Conservation (phyloP, 2,329 filamentous ascomycete species). For the Grosmannia huntii region DNA sequence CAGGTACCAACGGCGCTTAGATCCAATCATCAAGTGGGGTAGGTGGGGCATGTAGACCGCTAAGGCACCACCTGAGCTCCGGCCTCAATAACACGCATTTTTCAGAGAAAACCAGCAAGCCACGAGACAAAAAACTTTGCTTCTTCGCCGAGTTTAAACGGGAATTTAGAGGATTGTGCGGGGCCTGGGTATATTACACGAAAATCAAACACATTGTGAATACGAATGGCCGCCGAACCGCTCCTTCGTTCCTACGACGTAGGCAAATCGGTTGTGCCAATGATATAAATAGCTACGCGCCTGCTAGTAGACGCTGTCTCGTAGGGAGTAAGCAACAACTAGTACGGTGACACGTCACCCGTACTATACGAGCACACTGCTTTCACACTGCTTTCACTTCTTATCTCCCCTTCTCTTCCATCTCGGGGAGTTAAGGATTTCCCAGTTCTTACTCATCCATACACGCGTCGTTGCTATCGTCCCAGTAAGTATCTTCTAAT, state of each 20-base stretch:
- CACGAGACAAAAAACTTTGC: neutral
- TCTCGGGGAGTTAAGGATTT: neutral
- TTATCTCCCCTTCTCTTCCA: neutral
- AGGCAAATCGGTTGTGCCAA: neutral
- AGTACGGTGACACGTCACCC: neutral
- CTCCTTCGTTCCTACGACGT: neutral
- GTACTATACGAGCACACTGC: no score
- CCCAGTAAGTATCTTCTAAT: neutral
- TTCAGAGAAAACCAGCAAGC: neutral
- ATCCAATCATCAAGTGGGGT: neutral
- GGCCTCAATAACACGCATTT: neutral
- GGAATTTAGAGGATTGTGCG: neutral
- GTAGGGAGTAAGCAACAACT: neutral
- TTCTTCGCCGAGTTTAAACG: neutral
- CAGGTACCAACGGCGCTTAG: neutral
- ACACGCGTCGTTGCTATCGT: neutral
- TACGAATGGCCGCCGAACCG: neutral
- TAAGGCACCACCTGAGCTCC: neutral
- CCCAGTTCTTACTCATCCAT: neutral
- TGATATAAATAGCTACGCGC: neutral
- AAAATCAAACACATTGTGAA: neutral
- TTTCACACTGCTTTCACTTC: neutral
- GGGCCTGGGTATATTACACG: neutral
- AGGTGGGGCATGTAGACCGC: neutral
- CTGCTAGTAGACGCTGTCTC: neutral